Evolutionary conservation across 768 basidiomycete genomes (phyloP).

Genomic region (Pholiota molesta): DNA sequence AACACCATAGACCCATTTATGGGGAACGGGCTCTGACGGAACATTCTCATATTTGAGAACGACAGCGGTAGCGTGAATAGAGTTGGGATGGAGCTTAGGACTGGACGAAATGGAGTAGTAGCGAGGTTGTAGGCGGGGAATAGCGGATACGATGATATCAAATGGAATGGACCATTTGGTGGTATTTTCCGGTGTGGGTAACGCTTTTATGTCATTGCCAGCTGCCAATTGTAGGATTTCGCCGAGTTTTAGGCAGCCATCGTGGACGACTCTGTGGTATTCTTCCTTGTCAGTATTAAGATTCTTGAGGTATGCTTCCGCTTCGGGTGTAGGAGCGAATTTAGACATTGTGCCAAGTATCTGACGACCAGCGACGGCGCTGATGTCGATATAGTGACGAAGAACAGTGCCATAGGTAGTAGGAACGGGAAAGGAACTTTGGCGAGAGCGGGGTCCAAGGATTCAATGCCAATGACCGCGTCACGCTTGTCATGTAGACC

Average conservation of each 20-base stretch:
- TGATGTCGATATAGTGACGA: slow-evolving; percentile 96
- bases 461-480: slow-evolving; percentile 87
- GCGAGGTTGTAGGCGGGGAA: slow-evolving; percentile 93
- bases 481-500: slow-evolving; percentile 84
- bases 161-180: slow-evolving; percentile 93
- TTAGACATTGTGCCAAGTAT: slow-evolving; percentile 86
- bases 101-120: slow-evolving; percentile 99
- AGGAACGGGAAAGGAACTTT: slow-evolving; percentile 98
- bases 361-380: slow-evolving; percentile 92
- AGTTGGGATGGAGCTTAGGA: slow-evolving; percentile 86
- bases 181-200: slow-evolving; percentile 72
- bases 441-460: slow-evolving; percentile 96
- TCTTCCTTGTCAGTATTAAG: slow-evolving; percentile 88
- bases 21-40: slow-evolving; percentile 48
- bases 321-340: slow-evolving; percentile 82
- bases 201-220: slow-evolving; percentile 66
- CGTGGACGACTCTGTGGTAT: slow-evolving; percentile 74
- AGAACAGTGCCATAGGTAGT: slow-evolving; percentile 93
- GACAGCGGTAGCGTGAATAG: slow-evolving; percentile 94
- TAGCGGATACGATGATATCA: slow-evolving; percentile 92
- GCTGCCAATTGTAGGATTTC: slow-evolving; percentile 92
- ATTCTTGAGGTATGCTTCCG: slow-evolving; percentile 71
- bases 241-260: slow-evolving; percentile 88
- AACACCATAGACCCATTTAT: slow-evolving; percentile 83
- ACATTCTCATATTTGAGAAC: slow-evolving; percentile 90